Evolutionary conservation across 768 basidiomycete genomes (phyloP), one percentile per base, ranked within the genome.

Genomic region (Pilatotrama ljubarskyi): DNA sequence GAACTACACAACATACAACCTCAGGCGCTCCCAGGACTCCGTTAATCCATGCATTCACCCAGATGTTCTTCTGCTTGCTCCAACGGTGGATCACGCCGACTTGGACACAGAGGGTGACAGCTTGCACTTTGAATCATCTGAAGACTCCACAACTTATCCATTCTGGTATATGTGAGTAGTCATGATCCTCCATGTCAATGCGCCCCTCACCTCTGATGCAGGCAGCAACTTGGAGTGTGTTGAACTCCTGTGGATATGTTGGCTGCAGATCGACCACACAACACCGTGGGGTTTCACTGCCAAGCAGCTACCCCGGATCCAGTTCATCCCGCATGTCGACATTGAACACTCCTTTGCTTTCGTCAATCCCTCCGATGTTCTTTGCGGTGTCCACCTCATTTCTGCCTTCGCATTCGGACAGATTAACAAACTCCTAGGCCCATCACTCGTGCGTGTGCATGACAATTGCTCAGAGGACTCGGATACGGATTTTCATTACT

Each of bases 311-410:
- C 77, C 73, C 18, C 66, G 7, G 11, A 9, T 44, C 17, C 72
- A 71, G 0, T 83, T 79, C 60, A 63, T 81, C 10, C 54, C 66
- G 0, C 70, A 72, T n/a, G n/a, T n/a, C n/a, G n/a, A n/a, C n/a
- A n/a, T n/a, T n/a, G 14, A 62, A 65, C 1, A 71, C 75, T 1
- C n/a, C n/a, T 83, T 80, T 54, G 76, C 79, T 0, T 83, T 83
- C 41, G 22, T 83, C 1, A 72, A 83, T 57, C 83, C 82, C 0
- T 55, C 58, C 0, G 61, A 68, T 0, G 72, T 84, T 3, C 65
- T 83, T 22, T 66, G 74, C 0, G 75, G 69, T 0, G 69, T 62
- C 2, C 81, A 84, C 59, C 56, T 83, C 2, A 73, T 82, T 11
- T 80, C 80, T 0, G 77, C 66, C 0, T 82, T 79, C 49, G 18